Conservation (phyloP, 164 flowering plant genomes). For the Berberis thunbergii region DNA sequence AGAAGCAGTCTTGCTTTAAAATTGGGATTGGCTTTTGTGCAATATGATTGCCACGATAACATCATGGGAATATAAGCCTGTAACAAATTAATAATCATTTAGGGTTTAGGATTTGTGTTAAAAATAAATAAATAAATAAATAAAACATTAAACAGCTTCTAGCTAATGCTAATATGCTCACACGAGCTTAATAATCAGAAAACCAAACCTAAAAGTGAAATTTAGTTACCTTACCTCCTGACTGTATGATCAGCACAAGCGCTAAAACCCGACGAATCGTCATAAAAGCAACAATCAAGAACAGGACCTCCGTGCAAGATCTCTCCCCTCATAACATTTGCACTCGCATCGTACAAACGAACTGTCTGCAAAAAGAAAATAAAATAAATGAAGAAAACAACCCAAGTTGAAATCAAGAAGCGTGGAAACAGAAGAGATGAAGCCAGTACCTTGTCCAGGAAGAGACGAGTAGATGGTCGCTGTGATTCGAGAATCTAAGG, state of each 20-base stretch:
- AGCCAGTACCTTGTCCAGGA: constrained; percentile 77
- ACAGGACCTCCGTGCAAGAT: constrained; percentile 87
- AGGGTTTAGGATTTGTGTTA: too few species aligned
- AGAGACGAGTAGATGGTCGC: constrained; percentile 91
- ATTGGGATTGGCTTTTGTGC: too few species aligned
- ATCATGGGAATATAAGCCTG: too few species aligned
- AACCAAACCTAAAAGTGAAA: too few species aligned
- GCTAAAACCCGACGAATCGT: constrained; percentile 89
- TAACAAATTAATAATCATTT: too few species aligned
- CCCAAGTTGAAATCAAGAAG: neutral
- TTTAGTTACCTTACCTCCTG: constrained; percentile 49
- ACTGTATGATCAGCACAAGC: constrained; percentile 77
- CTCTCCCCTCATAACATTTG: constrained; percentile 73
- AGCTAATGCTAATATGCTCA: too few species aligned
- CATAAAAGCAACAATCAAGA: constrained; percentile 96
- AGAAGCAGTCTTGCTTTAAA: too few species aligned
- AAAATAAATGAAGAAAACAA: neutral
- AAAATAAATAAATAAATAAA: too few species aligned
- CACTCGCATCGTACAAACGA: constrained; percentile 83
- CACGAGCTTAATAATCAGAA: too few species aligned
- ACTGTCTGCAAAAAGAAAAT: constrained; percentile 39
- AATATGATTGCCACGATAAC: too few species aligned
- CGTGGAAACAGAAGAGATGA: neutral
- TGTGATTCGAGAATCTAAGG: constrained; percentile 90
- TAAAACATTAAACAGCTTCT: too few species aligned